Percentiles rank a stretch among this genome's conserved stretches.
These are phyloP conservation scores for Phytophthora constricta DNA, from an alignment of 352 stramenopile species.

Conservation along the genomic window DNA sequence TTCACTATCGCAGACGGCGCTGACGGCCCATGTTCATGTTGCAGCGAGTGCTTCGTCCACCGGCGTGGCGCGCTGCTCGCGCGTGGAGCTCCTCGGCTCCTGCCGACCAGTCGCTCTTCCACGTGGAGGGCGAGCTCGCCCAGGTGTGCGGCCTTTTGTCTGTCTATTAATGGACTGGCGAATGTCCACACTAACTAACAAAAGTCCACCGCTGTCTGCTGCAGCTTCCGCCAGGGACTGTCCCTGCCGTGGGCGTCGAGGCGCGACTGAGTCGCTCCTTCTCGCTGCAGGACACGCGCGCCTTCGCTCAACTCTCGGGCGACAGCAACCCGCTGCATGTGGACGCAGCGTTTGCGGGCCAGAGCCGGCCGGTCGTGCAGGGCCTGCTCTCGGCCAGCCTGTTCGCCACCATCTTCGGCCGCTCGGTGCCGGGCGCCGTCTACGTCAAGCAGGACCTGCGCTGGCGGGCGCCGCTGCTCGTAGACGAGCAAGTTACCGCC, in stretches of 20 bases:
- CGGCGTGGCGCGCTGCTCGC: neutral
- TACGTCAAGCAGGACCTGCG: constrained; percentile 80
- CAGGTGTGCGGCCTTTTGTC: constrained; percentile 30
- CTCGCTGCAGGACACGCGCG: constrained; percentile 56
- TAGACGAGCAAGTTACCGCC: constrained; percentile 66
- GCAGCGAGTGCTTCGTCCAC: neutral
- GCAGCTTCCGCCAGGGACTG: constrained; percentile 54
- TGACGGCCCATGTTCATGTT: no score
- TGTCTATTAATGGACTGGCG: no score
- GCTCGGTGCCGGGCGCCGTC: constrained; percentile 69
- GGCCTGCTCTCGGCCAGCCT: constrained; percentile 83
- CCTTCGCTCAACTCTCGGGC: constrained; percentile 70
- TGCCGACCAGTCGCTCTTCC: constrained; percentile 13
- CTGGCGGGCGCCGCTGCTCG: constrained; percentile 68
- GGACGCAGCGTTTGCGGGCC: constrained; percentile 47
- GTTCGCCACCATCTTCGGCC: constrained; percentile 85
- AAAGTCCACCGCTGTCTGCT: neutral
- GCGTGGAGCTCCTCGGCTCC: constrained; percentile 24
- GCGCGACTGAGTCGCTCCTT: constrained; percentile 69
- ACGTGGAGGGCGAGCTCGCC: constrained; percentile 45
- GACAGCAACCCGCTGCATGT: constrained; percentile 85
- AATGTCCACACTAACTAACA: neutral
- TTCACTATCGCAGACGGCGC: no score
- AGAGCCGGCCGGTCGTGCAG: constrained; percentile 67
- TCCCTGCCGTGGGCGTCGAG: constrained; percentile 63